A percentile compares a stretch with the other conserved stretches of the same genome.
Conservation (phyloP, 768 basidiomycete genomes). For the Rhizopogon roseolus region DNA sequence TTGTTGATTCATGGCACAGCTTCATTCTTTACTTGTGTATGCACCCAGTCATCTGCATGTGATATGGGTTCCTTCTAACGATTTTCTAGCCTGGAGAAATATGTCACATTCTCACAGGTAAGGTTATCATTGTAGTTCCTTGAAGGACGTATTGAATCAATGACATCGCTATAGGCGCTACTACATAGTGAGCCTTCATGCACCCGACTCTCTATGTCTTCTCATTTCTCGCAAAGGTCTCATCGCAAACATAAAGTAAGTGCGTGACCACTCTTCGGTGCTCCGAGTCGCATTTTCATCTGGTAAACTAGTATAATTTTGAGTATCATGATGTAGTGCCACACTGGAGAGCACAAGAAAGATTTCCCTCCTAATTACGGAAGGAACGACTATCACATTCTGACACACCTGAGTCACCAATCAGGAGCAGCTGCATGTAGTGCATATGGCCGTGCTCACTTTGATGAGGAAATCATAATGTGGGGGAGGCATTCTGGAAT, state of each 20-base stretch:
- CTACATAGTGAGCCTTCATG: constrained; percentile 12
- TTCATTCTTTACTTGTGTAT: constrained; percentile 58
- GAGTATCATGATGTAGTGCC: too few species aligned
- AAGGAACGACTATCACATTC: too few species aligned
- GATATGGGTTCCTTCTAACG: constrained; percentile 29
- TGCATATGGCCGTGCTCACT: constrained; percentile 35
- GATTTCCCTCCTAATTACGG: too few species aligned
- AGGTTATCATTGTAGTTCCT: neutral
- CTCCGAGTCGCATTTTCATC: too few species aligned
- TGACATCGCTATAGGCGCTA: constrained; percentile 11
- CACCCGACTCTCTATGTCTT: neutral
- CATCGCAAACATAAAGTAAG: constrained; percentile 15
- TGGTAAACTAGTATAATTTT: too few species aligned
- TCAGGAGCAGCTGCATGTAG: constrained; percentile 72
- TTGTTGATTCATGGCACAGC: constrained; percentile 24
- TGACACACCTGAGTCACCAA: constrained; percentile 91
- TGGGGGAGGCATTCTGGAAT: constrained; percentile 67
- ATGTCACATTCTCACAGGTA: constrained; percentile 25
- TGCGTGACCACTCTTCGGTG: too few species aligned
- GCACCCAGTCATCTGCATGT: constrained; percentile 8
- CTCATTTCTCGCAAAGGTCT: constrained; percentile 11
- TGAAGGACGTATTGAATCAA: neutral
- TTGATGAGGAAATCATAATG: constrained; percentile 99
- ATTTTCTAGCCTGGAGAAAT: constrained; percentile 35
- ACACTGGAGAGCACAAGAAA: too few species aligned